These are phyloP conservation scores for Umbelopsis sp. DNA, from an alignment of 371 early-diverging fungal species.

Conservation along the genomic window DNA sequence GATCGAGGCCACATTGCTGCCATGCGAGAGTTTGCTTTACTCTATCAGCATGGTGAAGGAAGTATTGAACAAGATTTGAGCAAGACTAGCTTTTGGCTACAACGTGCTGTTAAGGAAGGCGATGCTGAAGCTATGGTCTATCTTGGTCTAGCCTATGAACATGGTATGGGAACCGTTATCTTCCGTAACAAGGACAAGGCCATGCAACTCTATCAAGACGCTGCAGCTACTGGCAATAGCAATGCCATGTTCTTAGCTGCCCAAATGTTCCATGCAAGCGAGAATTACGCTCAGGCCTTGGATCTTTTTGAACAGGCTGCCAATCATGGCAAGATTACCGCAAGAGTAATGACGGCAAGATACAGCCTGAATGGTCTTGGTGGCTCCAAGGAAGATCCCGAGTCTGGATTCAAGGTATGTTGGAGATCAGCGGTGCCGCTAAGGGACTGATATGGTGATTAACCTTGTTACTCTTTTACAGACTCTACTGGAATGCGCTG, in stretches of 20 bases:
- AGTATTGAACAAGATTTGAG: not conserved
- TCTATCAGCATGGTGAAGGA: conserved; percentile 26
- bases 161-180: conserved; percentile 12
- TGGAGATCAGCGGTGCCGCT: too few relatives aligned
- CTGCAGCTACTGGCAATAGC: conserved; percentile 40
- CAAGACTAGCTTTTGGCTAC: conserved; percentile 25
- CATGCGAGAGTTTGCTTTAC: conserved; percentile 31
- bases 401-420: conserved; percentile 42
- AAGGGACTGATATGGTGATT: not conserved
- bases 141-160: conserved; percentile 27
- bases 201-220: conserved; percentile 34
- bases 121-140: conserved; percentile 45
- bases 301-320: conserved; percentile 47
- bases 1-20: conserved; percentile 34
- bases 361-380: conserved; percentile 43
- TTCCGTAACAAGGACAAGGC: conserved; percentile 7
- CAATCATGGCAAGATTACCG: conserved; percentile 36
- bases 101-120: conserved; percentile 28
- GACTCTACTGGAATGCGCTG: conserved; percentile 48
- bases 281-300: conserved; percentile 49
- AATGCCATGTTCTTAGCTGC: conserved; percentile 49
- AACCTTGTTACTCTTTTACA: conserved; percentile 21
- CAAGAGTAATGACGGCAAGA: conserved; percentile 48
- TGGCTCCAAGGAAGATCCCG: conserved; percentile 40
- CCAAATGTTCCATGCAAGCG: conserved; percentile 48